phyloP scores from a whole-genome alignment of 345 rosid species.

The Laguncularia racemosa region DNA sequence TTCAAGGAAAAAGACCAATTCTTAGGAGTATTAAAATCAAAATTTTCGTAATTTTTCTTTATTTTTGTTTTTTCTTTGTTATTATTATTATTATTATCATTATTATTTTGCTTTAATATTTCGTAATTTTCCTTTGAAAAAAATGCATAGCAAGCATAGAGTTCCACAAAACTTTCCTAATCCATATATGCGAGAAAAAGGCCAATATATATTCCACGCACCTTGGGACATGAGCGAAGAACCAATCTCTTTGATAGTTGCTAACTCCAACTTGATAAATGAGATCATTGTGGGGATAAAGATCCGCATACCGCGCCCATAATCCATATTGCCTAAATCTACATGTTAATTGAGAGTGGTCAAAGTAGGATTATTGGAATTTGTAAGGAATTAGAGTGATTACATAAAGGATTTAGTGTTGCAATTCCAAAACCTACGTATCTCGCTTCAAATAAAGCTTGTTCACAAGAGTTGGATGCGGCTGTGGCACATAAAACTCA shows the following conservation, averaged over 20 bases:
- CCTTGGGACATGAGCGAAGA: constrained; percentile 33
- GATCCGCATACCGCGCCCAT: constrained; percentile 32
- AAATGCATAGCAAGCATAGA: too few relatives aligned
- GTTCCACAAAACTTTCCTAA: too few relatives aligned
- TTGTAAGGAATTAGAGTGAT: neutral
- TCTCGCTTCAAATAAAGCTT: constrained; percentile 11
- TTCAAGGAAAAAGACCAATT: too few relatives aligned
- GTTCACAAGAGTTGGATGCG: constrained; percentile 14
- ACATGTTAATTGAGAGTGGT: neutral
- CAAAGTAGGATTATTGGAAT: neutral
- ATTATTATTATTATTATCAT: too few relatives aligned
- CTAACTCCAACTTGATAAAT: constrained; percentile 18
- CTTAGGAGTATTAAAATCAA: too few relatives aligned
- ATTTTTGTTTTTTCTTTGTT: too few relatives aligned
- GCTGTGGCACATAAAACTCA: constrained; percentile 25
- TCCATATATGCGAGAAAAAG: too few relatives aligned
- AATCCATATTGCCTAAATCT: constrained; percentile 38
- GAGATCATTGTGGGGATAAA: constrained; percentile 28
- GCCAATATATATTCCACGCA: neutral
- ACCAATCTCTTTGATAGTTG: constrained; percentile 29
- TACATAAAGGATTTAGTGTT: neutral
- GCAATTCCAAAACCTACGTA: neutral
- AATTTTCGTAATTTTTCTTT: too few relatives aligned
- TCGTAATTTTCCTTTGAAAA: too few relatives aligned
- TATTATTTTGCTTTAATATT: too few relatives aligned